A percentile compares a stretch with the other conserved stretches of the same genome.
phyloP scores from a whole-genome alignment of 768 basidiomycete species.

The Piloderma croceum region DNA sequence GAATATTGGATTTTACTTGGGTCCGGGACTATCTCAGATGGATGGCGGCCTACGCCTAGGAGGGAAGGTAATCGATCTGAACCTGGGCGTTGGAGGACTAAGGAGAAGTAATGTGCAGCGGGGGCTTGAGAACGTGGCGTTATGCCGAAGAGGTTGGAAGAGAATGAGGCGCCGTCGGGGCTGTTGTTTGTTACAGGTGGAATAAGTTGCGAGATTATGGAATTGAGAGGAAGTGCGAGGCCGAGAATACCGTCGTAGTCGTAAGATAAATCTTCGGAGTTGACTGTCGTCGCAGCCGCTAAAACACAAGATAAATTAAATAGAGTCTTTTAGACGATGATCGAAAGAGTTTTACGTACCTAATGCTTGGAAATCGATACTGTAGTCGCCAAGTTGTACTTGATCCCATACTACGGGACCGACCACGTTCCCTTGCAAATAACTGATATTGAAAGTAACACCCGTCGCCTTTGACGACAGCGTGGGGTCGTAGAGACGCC shows the following conservation, averaged over 20 bases:
- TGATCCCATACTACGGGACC: constrained; percentile 71
- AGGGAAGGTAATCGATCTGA: constrained; percentile 48
- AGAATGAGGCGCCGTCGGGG: constrained; percentile 61
- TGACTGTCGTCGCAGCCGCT: constrained; percentile 57
- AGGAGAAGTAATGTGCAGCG: constrained; percentile 56
- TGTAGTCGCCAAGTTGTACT: constrained; percentile 58
- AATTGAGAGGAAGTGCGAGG: constrained; percentile 68
- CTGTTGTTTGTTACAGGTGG: constrained; percentile 42
- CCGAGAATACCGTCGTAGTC: constrained; percentile 67
- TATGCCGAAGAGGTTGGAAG: constrained; percentile 69
- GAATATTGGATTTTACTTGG: constrained; percentile 49
- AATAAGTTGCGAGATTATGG: constrained; percentile 51
- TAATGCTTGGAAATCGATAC: constrained; percentile 61
- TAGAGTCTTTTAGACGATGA: not conserved
- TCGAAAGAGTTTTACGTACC: constrained; percentile 35
- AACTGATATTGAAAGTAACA: constrained; percentile 43
- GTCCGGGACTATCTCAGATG: constrained; percentile 44
- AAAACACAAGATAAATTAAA: constrained; percentile 3
- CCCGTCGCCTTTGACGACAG: constrained; percentile 40
- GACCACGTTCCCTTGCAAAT: constrained; percentile 51
- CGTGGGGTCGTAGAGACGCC: constrained; percentile 53
- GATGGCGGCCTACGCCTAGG: constrained; percentile 69
- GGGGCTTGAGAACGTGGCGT: constrained; percentile 50
- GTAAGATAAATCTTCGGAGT: constrained; percentile 50
- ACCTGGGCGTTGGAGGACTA: constrained; percentile 66